Conservation (phyloP, 257 asterid species). For the Ocimum tenuiflorum region DNA sequence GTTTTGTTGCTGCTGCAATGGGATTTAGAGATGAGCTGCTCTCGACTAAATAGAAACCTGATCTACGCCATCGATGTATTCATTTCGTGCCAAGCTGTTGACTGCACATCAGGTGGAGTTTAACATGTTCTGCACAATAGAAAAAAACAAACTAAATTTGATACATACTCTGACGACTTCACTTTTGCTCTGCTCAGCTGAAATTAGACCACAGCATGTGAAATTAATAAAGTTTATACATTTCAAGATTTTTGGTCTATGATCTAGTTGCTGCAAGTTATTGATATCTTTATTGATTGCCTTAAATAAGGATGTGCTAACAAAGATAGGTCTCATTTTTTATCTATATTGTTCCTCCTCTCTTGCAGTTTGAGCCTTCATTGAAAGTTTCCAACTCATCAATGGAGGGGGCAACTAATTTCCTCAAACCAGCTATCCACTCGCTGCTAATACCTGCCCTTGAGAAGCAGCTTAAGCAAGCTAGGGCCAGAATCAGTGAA, state of each 20-base stretch:
- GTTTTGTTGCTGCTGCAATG: neutral
- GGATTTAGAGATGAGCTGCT: neutral
- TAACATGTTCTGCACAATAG: neutral
- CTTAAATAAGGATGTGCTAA: neutral
- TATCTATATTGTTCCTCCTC: neutral
- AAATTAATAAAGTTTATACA: neutral
- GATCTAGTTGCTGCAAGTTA: neutral
- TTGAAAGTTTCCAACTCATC: conserved; percentile 31
- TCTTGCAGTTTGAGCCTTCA: conserved; percentile 32
- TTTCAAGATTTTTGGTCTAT: neutral
- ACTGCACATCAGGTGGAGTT: too few relatives aligned
- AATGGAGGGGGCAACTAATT: conserved; percentile 59
- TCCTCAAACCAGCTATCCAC: conserved; percentile 23
- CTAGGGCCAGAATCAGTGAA: conserved; percentile 38
- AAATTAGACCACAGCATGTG: neutral
- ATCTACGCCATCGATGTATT: too few relatives aligned
- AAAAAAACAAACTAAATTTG: neutral
- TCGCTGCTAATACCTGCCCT: conserved; percentile 32
- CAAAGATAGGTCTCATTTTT: neutral
- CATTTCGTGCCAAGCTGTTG: neutral
- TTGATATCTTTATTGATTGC: neutral
- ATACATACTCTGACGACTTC: neutral
- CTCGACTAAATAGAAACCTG: neutral
- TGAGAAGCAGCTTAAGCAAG: conserved; percentile 45
- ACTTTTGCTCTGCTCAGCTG: neutral